A percentile compares a stretch with the other conserved stretches of the same genome.
phyloP scores from a whole-genome alignment of 768 basidiomycete genomes.

The Tylopilus sp. region DNA sequence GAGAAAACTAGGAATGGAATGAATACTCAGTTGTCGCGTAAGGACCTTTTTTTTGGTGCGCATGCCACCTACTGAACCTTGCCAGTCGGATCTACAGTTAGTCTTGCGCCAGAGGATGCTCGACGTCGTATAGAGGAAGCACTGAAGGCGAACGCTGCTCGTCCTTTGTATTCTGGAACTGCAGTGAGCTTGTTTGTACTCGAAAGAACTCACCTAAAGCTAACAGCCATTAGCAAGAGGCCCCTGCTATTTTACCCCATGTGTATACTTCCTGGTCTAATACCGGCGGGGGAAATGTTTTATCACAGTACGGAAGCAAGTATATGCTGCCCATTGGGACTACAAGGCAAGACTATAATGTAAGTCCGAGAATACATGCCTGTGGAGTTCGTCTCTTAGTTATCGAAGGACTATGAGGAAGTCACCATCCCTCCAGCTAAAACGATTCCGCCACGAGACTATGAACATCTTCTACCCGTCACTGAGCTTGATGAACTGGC shows the following conservation, averaged over 20 bases:
- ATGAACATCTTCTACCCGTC: constrained; percentile 71
- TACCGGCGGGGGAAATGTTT: constrained; percentile 51
- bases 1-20: background rate
- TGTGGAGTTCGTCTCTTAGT: constrained; percentile 4
- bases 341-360: constrained; percentile 60
- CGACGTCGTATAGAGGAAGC: constrained; percentile 60
- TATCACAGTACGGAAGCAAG: constrained; percentile 72
- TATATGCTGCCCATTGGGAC: constrained; percentile 86
- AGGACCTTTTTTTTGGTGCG: background rate
- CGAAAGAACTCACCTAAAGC: background rate
- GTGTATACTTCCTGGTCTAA: constrained; percentile 74
- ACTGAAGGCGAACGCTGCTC: constrained; percentile 57
- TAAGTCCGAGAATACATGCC: constrained; percentile 28
- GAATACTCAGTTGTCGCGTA: constrained; percentile 8
- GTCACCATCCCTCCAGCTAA: constrained; percentile 84
- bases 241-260: constrained; percentile 72
- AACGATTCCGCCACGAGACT: constrained; percentile 64
- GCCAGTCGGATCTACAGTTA: constrained; percentile 12
- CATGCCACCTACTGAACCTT: background rate
- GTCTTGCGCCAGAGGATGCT: constrained; percentile 44
- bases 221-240: constrained; percentile 40
- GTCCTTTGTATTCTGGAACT: constrained; percentile 59
- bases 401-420: constrained; percentile 79
- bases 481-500: constrained; percentile 73
- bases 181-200: constrained; percentile 40